Evolutionary conservation across 2,329 filamentous ascomycete species (phyloP).

Genomic region (Phaeoacremonium minimum): DNA sequence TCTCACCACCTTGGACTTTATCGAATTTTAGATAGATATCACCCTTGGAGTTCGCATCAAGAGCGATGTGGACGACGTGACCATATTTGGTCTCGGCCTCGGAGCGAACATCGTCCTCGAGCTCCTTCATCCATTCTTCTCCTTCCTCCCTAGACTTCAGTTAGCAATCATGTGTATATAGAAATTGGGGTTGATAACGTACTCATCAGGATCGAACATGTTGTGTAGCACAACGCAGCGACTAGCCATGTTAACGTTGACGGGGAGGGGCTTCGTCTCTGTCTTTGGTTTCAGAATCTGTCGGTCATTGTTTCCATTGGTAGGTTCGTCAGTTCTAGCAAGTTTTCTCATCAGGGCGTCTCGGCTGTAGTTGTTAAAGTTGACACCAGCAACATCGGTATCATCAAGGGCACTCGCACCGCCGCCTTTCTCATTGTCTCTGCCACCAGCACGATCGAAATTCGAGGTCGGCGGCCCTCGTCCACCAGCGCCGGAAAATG

Average conservation of each 20-base stretch:
- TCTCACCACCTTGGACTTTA: slow-evolving; percentile 89
- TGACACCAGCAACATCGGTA: slow-evolving; percentile 95
- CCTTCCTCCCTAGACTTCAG: slow-evolving; percentile 67
- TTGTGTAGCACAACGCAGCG: slow-evolving; percentile 92
- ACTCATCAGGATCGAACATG: slow-evolving; percentile 92
- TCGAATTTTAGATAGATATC: slow-evolving; percentile 99
- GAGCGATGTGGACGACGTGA: slow-evolving; percentile 92
- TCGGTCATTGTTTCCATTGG: slow-evolving; percentile 62
- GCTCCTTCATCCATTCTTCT: slow-evolving; percentile 84
- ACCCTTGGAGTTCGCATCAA: slow-evolving; percentile 89
- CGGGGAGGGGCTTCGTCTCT: slow-evolving; percentile 71
- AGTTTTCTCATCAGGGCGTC: slow-evolving; percentile 98
- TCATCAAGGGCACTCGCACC: slow-evolving; percentile 95
- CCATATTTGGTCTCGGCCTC: slow-evolving; percentile 97
- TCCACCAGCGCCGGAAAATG: slow-evolving; percentile 85
- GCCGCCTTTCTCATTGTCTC: slow-evolving; percentile 84
- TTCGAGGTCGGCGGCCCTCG: slow-evolving; percentile 80
- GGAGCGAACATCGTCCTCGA: slow-evolving; percentile 87
- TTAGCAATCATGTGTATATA: slow-evolving; percentile 22
- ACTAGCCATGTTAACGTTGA: slow-evolving; percentile 88
- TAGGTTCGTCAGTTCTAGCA: slow-evolving; percentile 85
- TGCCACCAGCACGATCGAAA: slow-evolving; percentile 86
- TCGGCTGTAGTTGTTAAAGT: slow-evolving; percentile 99
- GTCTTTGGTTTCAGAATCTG: slow-evolving; percentile 75
- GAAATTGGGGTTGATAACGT: slow-evolving; percentile 36